phyloP scores from a whole-genome alignment of 495 filamentous ascomycete species.

The Evernia prunastri region DNA sequence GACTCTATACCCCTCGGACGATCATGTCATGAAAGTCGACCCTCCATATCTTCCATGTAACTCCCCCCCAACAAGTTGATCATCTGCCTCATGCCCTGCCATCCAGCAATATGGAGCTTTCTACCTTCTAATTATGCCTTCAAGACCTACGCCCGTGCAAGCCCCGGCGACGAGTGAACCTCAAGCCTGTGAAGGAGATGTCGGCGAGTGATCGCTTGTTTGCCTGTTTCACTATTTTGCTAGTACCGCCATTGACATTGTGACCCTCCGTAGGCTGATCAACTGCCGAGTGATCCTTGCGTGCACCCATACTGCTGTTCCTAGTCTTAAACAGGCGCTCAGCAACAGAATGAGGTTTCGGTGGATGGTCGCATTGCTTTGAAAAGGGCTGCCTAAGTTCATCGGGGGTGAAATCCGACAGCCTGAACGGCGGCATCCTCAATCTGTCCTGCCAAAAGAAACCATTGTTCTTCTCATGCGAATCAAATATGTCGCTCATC shows the following conservation, averaged over 20 bases:
- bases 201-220: constrained; percentile 9
- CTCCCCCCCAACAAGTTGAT: background rate
- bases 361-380: constrained; percentile 19
- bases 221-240: constrained; percentile 4
- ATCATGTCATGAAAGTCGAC: background rate
- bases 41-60: background rate
- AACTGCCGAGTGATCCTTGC: background rate
- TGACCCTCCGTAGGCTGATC: constrained; percentile 3
- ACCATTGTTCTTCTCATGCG: background rate
- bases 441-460: background rate
- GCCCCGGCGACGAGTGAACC: background rate
- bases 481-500: background rate
- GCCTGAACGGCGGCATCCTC: constrained; percentile 1
- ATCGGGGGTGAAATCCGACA: constrained; percentile 4
- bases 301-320: background rate
- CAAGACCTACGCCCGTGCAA: background rate
- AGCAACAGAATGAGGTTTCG: constrained; percentile 11
- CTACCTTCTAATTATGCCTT: background rate
- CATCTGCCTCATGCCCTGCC: background rate
- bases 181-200: constrained; percentile 8
- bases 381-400: constrained; percentile 19
- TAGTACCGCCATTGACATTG: background rate
- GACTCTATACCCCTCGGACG: background rate
- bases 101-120: background rate
- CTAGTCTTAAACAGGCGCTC: constrained; percentile 13